Conservation (phyloP, 1,284 basidiomycete species). For the Austroboletus niveus region DNA sequence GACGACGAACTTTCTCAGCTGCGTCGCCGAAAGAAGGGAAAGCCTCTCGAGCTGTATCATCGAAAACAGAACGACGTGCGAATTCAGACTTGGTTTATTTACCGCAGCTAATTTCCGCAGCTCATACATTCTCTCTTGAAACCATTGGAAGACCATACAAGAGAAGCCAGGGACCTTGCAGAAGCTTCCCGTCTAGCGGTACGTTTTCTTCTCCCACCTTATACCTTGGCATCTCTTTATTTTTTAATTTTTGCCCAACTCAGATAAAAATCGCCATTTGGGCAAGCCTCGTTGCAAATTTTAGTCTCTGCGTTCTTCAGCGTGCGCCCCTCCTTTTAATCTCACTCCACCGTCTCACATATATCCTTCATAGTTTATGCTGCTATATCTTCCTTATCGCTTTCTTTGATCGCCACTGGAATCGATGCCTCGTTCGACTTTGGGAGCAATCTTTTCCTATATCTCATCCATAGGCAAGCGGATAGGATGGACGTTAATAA, state of each 20-base stretch:
- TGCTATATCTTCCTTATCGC: conserved; percentile 80
- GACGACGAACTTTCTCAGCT: conserved; percentile 60
- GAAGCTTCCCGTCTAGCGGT: conserved; percentile 66
- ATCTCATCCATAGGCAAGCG: conserved; percentile 79
- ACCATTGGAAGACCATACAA: conserved; percentile 82
- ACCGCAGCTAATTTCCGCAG: conserved; percentile 33
- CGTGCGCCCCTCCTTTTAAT: conserved; percentile 40
- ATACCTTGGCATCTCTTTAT: too few relatives aligned
- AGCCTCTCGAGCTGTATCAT: conserved; percentile 71
- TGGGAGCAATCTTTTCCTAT: conserved; percentile 85
- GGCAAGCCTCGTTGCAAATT: conserved; percentile 78
- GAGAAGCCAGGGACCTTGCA: conserved; percentile 66
- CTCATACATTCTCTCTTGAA: conserved; percentile 85
- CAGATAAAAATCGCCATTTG: conserved; percentile 89
- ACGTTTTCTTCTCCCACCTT: conserved; percentile 22
- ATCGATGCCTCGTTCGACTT: conserved; percentile 92
- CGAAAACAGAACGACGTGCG: conserved; percentile 77
- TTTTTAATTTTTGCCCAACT: conserved; percentile 1
- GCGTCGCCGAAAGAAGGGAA: conserved; percentile 57
- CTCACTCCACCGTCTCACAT: too few relatives aligned
- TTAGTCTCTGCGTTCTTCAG: conserved; percentile 66
- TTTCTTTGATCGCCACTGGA: conserved; percentile 87
- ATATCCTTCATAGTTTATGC: conserved; percentile 64
- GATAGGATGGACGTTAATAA: conserved; percentile 72
- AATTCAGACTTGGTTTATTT: conserved; percentile 18